phyloP scores from a whole-genome alignment of 1,139 yeast genomes.

The Geotrichum cucujoidarum region DNA sequence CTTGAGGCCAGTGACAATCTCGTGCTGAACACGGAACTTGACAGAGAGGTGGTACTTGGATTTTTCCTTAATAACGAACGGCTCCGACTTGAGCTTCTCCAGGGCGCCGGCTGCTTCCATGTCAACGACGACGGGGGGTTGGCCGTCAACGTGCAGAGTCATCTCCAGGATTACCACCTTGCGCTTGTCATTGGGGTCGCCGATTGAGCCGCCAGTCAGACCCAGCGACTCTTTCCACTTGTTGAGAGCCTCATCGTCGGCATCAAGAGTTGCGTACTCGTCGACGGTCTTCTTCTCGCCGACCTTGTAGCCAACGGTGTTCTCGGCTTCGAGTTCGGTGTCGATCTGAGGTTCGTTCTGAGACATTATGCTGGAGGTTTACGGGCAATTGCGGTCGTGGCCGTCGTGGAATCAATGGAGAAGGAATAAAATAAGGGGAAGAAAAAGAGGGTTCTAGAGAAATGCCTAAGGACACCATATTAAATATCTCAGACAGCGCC shows the following conservation, averaged over 20 bases:
- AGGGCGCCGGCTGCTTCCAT: constrained; percentile 46
- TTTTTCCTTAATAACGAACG: constrained; percentile 72
- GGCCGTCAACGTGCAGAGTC: constrained; percentile 63
- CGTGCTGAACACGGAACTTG: constrained; percentile 83
- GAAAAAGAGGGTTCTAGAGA: too few relatives aligned
- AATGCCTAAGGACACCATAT: too few relatives aligned
- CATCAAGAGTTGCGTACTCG: constrained; percentile 75
- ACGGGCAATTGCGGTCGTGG: not conserved
- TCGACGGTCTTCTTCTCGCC: constrained; percentile 81
- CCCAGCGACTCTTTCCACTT: constrained; percentile 94
- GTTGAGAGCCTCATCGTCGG: constrained; percentile 84
- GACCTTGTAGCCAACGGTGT: constrained; percentile 50
- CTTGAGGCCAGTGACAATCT: constrained; percentile 83
- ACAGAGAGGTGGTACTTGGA: constrained; percentile 67
- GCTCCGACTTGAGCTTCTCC: constrained; percentile 46
- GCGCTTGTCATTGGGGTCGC: constrained; percentile 63
- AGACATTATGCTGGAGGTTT: constrained; percentile 5
- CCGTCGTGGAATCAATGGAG: not conserved
- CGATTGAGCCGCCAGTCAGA: constrained; percentile 51
- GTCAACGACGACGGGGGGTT: constrained; percentile 45
- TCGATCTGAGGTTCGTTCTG: constrained; percentile 18
- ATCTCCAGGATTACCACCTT: constrained; percentile 76
- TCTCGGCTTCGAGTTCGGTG: constrained; percentile 17
- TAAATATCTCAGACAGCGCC: too few relatives aligned
- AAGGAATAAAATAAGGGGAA: not conserved